Conservation (phyloP, 768 basidiomycete species). For the Mycena galopus region DNA sequence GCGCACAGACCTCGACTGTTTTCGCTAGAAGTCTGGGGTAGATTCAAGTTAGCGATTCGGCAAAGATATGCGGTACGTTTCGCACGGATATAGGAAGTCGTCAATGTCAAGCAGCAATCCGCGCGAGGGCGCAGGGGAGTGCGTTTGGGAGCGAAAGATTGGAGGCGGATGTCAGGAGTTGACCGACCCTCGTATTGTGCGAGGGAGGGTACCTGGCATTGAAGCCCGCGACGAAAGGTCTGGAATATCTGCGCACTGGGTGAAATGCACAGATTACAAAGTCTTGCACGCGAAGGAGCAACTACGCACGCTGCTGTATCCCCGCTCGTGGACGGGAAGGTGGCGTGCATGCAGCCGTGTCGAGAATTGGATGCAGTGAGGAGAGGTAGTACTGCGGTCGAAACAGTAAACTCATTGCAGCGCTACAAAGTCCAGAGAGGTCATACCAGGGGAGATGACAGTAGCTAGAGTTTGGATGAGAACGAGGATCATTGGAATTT, state of each 20-base stretch:
- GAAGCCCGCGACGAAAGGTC: conserved; percentile 20
- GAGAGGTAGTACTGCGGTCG: no score
- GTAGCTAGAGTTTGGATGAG: no score
- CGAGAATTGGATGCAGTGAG: no score
- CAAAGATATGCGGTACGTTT: neutral
- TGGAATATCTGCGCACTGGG: conserved; percentile 16
- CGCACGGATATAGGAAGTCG: conserved; percentile 15
- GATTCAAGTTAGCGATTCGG: neutral
- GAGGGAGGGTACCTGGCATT: conserved; percentile 11
- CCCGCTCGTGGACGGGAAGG: no score
- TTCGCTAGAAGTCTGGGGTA: neutral
- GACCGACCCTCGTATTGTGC: neutral
- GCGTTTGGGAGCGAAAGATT: conserved; percentile 19
- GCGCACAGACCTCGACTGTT: neutral
- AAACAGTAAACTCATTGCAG: no score
- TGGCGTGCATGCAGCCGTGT: no score
- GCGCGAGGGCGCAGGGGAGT: conserved; percentile 31
- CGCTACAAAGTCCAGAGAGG: no score
- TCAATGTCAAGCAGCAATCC: conserved; percentile 22
- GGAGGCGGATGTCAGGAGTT: neutral
- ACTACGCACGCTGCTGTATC: conserved; percentile 22
- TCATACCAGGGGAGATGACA: no score
- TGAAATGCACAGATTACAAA: neutral
- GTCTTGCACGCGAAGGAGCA: neutral
- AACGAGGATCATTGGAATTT: no score